Conservation (phyloP, 805 yeast species). For the Lachancea fermentati region DNA sequence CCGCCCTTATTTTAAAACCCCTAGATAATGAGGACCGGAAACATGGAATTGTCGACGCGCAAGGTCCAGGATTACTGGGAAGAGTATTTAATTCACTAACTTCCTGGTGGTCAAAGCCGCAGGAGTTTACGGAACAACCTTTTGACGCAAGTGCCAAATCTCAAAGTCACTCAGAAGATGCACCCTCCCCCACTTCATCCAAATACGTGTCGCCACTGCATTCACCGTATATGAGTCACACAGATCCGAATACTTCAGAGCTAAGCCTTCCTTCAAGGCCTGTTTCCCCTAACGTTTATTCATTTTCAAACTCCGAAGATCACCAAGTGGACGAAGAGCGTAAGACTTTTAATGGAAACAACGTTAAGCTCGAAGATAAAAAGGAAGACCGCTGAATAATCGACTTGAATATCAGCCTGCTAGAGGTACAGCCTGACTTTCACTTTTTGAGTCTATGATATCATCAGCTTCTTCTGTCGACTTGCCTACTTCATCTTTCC, state of each 20-base stretch:
- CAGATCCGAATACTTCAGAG: constrained; percentile 18
- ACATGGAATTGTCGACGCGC: constrained; percentile 26
- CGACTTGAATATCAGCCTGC: neutral
- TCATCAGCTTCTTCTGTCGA: neutral
- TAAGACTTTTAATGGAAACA: constrained; percentile 53
- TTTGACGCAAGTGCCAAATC: constrained; percentile 2
- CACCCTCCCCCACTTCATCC: constrained; percentile 16
- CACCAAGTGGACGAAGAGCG: constrained; percentile 22
- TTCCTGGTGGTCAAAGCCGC: constrained; percentile 29
- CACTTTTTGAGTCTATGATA: neutral
- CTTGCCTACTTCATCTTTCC: neutral
- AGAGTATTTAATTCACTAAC: constrained; percentile 32
- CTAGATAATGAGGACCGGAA: constrained; percentile 25
- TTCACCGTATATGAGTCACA: constrained; percentile 13
- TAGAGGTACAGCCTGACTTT: neutral
- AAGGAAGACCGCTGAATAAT: constrained; percentile 37
- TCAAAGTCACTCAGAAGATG: constrained; percentile 3
- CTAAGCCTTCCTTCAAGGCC: constrained; percentile 28
- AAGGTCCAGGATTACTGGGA: constrained; percentile 29
- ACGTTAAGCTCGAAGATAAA: constrained; percentile 40
- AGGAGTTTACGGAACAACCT: neutral
- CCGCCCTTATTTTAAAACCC: constrained; percentile 71
- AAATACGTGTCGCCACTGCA: constrained; percentile 13
- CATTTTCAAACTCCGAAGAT: constrained; percentile 25
- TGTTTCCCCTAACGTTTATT: constrained; percentile 29